Conservation (phyloP, 768 basidiomycete genomes). For the Trametes elegans region DNA sequence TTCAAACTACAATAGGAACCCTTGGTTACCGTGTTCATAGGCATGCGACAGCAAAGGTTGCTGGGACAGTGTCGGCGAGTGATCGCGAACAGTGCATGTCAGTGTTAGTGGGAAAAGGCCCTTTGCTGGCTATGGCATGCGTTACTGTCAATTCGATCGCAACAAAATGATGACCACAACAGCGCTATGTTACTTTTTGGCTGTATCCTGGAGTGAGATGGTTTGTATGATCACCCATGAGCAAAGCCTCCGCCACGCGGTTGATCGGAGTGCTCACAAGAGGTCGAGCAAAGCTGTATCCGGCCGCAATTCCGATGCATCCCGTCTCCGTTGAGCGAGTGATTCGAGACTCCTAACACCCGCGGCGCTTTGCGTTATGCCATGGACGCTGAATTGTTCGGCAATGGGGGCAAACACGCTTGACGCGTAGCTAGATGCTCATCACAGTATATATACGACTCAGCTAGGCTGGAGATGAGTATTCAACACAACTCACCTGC, state of each 20-base stretch:
- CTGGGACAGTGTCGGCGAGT: no score
- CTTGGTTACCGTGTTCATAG: no score
- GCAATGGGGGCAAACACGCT: neutral
- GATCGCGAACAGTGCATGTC: neutral
- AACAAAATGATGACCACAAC: constrained; percentile 11
- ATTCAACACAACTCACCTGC: neutral
- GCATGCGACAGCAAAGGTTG: no score
- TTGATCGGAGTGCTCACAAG: neutral
- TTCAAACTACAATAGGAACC: no score
- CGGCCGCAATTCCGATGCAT: constrained; percentile 6
- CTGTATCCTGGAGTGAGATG: constrained; percentile 1
- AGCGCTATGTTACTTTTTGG: constrained; percentile 4
- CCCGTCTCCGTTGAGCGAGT: neutral
- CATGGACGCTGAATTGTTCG: no score
- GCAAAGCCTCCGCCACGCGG: constrained; percentile 4
- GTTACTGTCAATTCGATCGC: constrained; percentile 1
- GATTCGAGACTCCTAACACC: neutral
- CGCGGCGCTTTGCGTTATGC: neutral
- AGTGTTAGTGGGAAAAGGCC: neutral
- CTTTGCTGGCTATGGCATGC: constrained; percentile 3
- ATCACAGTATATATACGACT: constrained; percentile 3
- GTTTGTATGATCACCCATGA: constrained; percentile 8
- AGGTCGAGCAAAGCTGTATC: constrained; percentile 9
- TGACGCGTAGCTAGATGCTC: neutral
- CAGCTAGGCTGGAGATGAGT: neutral